A percentile compares a stretch with the other conserved stretches of the same genome.
phyloP scores from a whole-genome alignment of 208 protist species.

The Acanthamoeba healyi region DNA sequence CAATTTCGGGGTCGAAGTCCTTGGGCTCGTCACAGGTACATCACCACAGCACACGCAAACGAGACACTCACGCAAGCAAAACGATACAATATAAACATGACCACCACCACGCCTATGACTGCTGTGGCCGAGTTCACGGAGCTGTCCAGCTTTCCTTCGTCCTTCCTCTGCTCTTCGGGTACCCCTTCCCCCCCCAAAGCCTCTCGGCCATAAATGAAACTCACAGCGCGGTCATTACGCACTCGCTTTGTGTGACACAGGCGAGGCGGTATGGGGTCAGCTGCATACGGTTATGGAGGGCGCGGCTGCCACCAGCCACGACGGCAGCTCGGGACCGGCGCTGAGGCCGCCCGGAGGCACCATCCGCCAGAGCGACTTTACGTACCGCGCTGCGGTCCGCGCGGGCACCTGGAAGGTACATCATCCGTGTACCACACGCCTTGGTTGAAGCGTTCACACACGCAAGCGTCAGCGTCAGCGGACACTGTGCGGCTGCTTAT shows the following conservation, averaged over 20 bases:
- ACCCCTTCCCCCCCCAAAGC: background rate
- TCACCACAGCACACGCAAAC: no score
- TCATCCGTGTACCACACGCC: no score
- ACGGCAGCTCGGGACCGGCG: background rate
- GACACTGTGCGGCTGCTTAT: no score
- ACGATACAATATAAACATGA: no score
- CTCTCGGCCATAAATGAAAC: background rate
- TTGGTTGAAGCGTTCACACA: no score
- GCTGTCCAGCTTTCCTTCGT: background rate
- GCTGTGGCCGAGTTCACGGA: no score
- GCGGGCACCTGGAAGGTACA: conserved; percentile 24
- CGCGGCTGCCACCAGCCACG: background rate
- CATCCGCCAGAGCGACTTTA: conserved; percentile 13
- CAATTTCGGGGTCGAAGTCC: no score
- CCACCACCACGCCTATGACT: no score
- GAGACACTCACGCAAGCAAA: no score
- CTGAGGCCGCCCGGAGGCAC: background rate
- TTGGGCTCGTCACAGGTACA: no score
- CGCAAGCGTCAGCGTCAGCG: no score
- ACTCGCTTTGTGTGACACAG: no score
- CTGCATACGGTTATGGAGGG: background rate
- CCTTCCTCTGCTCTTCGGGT: conserved; percentile 35
- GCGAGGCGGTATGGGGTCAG: conserved; percentile 23
- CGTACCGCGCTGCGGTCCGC: background rate
- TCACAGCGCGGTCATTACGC: background rate